Evolutionary conservation across 768 basidiomycete species (phyloP), one percentile per base, ranked within the genome.

Genomic region (Lenzites betulinus): DNA sequence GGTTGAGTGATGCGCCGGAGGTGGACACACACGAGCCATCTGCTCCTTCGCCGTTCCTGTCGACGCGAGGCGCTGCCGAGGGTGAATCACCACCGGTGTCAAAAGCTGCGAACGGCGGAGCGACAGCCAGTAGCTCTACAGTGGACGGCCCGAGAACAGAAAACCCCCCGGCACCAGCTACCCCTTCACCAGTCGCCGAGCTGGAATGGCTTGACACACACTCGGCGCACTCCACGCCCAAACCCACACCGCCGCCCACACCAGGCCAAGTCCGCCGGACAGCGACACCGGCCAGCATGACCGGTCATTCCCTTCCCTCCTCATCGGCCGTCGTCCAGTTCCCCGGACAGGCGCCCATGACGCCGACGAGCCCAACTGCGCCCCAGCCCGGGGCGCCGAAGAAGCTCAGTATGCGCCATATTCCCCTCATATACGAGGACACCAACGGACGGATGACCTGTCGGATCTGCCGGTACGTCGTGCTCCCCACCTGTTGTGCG

Each of bases 381-480:
- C 52, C 38, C 52, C 43, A 39, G 13, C 52, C 38, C 46, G 51
- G 30, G 9, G 43, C 48, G 1, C 41, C 51, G 30, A 59, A 52
- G 35, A 22, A 23, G 13, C 58, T 67, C 35, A 48, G 59, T 36
- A 60, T 67, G 36, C 41, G 49, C 25, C 67, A 68, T 43, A 38
- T 68, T 44, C 43, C 53, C 25, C 56, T 68, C 26, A 58, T 62
- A n/a, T 68, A 66, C 63, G 46, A 63, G 28, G 64, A 11, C 6
- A 51, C 38, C 33, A 26, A 35, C 23, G 33, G 20, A 9, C 42
- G 25, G 59, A 50, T 64, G 49, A 26, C 36, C 18, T 68, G 67
- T 42, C 58, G 63, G 2, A 54, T 68, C 47, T 68, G 67, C 67
- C 47, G 22, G 67, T 64, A 53, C 36, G 67, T 68, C 4, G 15